Conservation (phyloP, 2,329 filamentous ascomycete species). For the Tolypocladium guangdongense region DNA sequence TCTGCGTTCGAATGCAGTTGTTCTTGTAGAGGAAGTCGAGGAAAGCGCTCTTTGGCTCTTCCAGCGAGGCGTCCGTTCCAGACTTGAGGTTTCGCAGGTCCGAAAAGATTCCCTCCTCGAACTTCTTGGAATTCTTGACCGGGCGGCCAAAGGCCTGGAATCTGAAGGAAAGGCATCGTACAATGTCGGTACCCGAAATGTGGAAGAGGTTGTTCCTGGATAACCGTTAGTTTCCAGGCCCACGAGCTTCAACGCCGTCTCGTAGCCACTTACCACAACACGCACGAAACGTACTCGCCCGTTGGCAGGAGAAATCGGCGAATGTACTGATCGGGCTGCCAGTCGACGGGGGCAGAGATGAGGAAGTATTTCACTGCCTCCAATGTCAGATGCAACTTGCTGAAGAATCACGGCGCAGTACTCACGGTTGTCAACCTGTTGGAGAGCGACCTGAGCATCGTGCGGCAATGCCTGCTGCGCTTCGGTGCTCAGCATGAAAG, state of each 20-base stretch:
- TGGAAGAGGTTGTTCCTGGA: conserved; percentile 85
- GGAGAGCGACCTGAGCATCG: conserved; percentile 91
- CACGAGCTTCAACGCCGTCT: not conserved
- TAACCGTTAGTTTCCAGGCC: not conserved
- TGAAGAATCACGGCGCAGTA: not conserved
- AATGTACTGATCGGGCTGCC: conserved; percentile 94
- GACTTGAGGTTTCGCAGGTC: conserved; percentile 97
- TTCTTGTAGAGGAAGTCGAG: conserved; percentile 99
- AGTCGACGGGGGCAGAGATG: conserved; percentile 96
- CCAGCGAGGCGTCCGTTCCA: conserved; percentile 91
- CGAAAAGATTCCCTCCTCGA: conserved; percentile 98
- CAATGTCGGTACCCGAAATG: conserved; percentile 97
- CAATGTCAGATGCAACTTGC: not conserved
- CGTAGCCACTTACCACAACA: conserved; percentile 56
- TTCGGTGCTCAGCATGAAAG: conserved; percentile 95
- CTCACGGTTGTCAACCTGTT: conserved; percentile 96
- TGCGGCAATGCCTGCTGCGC: conserved; percentile 93
- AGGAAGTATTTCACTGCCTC: conserved; percentile 93
- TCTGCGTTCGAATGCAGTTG: conserved; percentile 99
- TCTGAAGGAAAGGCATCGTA: conserved; percentile 92
- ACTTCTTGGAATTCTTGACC: conserved; percentile 99
- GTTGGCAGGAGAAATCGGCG: conserved; percentile 90
- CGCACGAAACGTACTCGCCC: conserved; percentile 97
- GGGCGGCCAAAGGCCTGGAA: conserved; percentile 98
- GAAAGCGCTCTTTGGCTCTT: conserved; percentile 97